Evolutionary conservation across 2,329 filamentous ascomycete species (phyloP), one percentile per base, ranked within the genome.

Genomic region (Onygenales sp.): DNA sequence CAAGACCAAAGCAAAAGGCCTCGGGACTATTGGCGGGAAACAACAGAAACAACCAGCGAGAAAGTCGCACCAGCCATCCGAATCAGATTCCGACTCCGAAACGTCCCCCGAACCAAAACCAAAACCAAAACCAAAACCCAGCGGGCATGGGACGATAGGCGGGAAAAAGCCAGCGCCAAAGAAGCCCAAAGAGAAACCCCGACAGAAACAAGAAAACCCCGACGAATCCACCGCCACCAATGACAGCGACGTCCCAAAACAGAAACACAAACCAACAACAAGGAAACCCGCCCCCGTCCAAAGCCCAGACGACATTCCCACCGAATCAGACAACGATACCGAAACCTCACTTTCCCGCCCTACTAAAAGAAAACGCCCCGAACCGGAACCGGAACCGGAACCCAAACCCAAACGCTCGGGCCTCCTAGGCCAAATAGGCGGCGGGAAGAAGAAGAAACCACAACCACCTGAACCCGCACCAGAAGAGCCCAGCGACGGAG

Each of bases 401-500:
- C 52, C 17, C 55, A 66, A 60, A 42, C 55, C 39, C 57, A 66
- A 59, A 60, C 57, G 52, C 7, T 50, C 21, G 57, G 60, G 53
- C 10, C 60, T 53, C 11, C 58, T 73, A 2, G 70, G 71, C 2
- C 60, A 67, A 38, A 69, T 72, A 52, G 68, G 70, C 7, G 56
- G 58, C 41, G 31, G 48, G 6, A 52, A 54, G 45, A 32, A 38
- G 17, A 17, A 51, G 31, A 36, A 52, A 36, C 42, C 54, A 41
- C 14, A 14, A 14, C 27, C 50, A 13, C 17, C 43, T 10, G 11
- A 44, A 44, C 13, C 21, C 43, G 21, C 7, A 33, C 31, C 51
- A 35, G 54, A 48, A 35, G 41, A 47, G 48, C 48, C 47, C 41
- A 35, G 58, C 50, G 8, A 48, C 17, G 9, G 53, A 53, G 39